These are phyloP conservation scores for Agaricus subrufescens DNA, from an alignment of 768 basidiomycete species.

Conservation along the genomic window DNA sequence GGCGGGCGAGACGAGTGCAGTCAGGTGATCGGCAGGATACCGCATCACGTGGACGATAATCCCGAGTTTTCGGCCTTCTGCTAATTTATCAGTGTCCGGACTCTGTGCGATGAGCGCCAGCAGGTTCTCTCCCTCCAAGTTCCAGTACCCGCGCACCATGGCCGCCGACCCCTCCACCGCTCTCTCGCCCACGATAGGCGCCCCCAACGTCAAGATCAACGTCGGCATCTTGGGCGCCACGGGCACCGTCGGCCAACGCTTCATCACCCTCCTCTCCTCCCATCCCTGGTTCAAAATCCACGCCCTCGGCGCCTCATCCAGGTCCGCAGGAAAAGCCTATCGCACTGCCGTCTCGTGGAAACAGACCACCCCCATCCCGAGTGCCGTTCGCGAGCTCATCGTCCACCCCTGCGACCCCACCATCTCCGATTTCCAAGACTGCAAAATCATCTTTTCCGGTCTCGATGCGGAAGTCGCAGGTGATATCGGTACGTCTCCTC, in stretches of 20 bases:
- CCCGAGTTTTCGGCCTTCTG: conserved; percentile 13
- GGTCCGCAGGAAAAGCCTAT: conserved; percentile 86
- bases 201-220: conserved; percentile 16
- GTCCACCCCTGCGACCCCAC: conserved; percentile 76
- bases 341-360: conserved; percentile 80
- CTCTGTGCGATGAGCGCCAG: neutral
- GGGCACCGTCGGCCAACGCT: conserved; percentile 94
- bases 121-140: conserved; percentile 2
- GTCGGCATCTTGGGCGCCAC: conserved; percentile 87
- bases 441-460: conserved; percentile 91
- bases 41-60: conserved; percentile 12
- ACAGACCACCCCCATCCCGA: conserved; percentile 73
- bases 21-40: neutral
- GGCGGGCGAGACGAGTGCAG: neutral
- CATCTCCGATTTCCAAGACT: conserved; percentile 61
- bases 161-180: neutral
- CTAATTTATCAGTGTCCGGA: neutral
- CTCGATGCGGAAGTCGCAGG: conserved; percentile 93
- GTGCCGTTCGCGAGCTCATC: conserved; percentile 50
- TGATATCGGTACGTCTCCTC: conserved; percentile 66
- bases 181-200: neutral
- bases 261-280: conserved; percentile 78
- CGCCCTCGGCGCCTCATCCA: conserved; percentile 81
- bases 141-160: neutral
- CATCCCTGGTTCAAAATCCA: conserved; percentile 92